phyloP scores from a whole-genome alignment of 148 eudicot species.

The Oxyria digyna region DNA sequence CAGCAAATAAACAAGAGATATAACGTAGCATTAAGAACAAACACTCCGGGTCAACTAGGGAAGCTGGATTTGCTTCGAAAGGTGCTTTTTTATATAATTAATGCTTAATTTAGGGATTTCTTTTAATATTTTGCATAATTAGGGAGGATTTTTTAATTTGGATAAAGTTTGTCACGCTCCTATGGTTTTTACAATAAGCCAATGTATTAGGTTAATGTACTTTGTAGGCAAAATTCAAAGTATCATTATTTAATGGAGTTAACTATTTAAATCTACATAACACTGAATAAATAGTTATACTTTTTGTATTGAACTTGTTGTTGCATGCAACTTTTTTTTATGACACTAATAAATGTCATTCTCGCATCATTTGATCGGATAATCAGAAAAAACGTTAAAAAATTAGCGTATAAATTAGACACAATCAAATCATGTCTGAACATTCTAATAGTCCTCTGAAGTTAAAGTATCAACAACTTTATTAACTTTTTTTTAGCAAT shows the following conservation, averaged over 20 bases:
- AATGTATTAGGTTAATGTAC: neutral
- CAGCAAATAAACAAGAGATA: neutral
- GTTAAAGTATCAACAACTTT: too few relatives aligned
- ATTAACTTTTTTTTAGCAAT: too few relatives aligned
- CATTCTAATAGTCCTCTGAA: too few relatives aligned
- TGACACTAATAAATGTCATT: too few relatives aligned
- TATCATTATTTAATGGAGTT: neutral
- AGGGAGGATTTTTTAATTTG: neutral
- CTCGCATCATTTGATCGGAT: too few relatives aligned
- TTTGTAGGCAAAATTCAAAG: neutral
- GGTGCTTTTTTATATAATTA: neutral
- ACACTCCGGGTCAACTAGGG: neutral
- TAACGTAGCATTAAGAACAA: neutral
- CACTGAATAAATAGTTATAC: neutral
- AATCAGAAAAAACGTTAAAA: too few relatives aligned
- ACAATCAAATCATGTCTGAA: too few relatives aligned
- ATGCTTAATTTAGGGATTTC: neutral
- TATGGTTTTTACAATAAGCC: neutral
- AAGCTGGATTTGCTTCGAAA: conserved; percentile 6
- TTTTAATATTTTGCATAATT: neutral
- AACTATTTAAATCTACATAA: neutral
- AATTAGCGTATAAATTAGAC: too few relatives aligned
- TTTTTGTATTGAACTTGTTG: neutral
- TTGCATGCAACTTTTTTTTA: too few relatives aligned
- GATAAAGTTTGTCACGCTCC: neutral